Percentiles rank a stretch among this genome's conserved stretches.
phyloP scores from a whole-genome alignment of 2,329 filamentous ascomycete species.

The Cladosporium sphaerospermum region DNA sequence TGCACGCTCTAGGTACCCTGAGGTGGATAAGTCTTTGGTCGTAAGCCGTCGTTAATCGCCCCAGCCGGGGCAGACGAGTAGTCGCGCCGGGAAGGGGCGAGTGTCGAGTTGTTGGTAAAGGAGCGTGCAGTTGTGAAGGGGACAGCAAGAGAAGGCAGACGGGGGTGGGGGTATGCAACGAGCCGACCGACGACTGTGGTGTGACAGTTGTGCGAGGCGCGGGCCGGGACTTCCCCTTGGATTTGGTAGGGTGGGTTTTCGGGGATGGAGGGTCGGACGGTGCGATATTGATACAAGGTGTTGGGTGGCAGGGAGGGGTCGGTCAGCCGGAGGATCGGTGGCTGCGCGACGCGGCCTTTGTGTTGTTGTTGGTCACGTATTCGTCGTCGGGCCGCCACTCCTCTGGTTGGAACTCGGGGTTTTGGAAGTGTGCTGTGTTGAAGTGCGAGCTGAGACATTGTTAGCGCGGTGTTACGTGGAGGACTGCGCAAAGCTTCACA shows the following conservation, averaged over 20 bases:
- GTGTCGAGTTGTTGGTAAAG: constrained; percentile 8
- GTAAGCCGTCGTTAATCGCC: constrained; percentile 26
- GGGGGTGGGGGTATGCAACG: constrained; percentile 17
- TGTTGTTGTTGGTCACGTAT: constrained; percentile 33
- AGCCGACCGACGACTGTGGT: constrained; percentile 16
- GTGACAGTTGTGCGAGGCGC: constrained; percentile 17
- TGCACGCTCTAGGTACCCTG: constrained; percentile 30
- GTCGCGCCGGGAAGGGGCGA: constrained; percentile 7
- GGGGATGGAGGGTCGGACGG: constrained; percentile 14
- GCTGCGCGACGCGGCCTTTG: constrained; percentile 16
- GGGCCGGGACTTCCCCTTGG: constrained; percentile 13
- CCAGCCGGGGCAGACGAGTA: neutral
- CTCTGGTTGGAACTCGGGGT: constrained; percentile 48
- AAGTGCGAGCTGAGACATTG: constrained; percentile 39
- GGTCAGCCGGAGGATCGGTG: constrained; percentile 29
- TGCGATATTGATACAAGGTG: constrained; percentile 34
- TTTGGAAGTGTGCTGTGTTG: constrained; percentile 48
- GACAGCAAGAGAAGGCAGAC: constrained; percentile 7
- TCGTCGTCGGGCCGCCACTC: constrained; percentile 46
- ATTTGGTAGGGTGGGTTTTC: constrained; percentile 16
- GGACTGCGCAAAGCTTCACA: neutral
- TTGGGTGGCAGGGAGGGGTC: constrained; percentile 27
- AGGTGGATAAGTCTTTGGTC: constrained; percentile 33
- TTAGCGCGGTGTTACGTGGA: neutral
- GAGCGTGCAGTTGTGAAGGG: constrained; percentile 13